These are phyloP conservation scores for Magnaporthiopsis poae DNA, from an alignment of 2,329 filamentous ascomycete genomes.

Conservation along the genomic window DNA sequence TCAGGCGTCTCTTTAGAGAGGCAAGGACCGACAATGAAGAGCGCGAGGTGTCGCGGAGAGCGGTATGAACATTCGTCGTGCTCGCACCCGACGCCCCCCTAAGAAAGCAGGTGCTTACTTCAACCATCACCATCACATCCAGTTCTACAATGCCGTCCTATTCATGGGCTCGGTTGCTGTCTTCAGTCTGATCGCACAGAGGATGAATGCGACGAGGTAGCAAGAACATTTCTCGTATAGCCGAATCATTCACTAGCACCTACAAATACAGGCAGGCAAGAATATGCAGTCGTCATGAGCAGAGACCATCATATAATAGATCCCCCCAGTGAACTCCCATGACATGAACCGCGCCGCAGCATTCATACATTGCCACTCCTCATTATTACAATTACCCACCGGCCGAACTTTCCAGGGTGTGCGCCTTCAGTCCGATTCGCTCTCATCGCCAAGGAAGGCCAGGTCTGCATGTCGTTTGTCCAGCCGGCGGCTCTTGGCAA, in stretches of 20 bases:
- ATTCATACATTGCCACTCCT: not conserved
- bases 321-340: not conserved
- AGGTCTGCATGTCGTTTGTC: slow-evolving; percentile 41
- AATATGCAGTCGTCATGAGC: not conserved
- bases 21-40: slow-evolving; percentile 87
- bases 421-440: slow-evolving; percentile 49
- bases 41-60: slow-evolving; percentile 83
- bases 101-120: not conserved
- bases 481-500: slow-evolving; percentile 34
- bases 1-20: slow-evolving; percentile 93
- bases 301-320: not conserved
- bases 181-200: slow-evolving; percentile 86
- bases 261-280: not conserved
- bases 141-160: slow-evolving; percentile 96
- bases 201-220: slow-evolving; percentile 49
- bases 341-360: not conserved
- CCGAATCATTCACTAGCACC: slow-evolving; percentile 14
- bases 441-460: slow-evolving; percentile 60
- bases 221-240: not conserved
- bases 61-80: slow-evolving; percentile 46
- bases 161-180: slow-evolving; percentile 95
- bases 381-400: not conserved
- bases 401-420: not conserved
- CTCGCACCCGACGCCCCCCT: slow-evolving; percentile 4
- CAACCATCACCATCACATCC: slow-evolving; percentile 8